Percentiles rank a stretch among this genome's conserved stretches.
These are phyloP conservation scores for Brassica balearica DNA, from an alignment of 441 rosid species.

Conservation along the genomic window DNA sequence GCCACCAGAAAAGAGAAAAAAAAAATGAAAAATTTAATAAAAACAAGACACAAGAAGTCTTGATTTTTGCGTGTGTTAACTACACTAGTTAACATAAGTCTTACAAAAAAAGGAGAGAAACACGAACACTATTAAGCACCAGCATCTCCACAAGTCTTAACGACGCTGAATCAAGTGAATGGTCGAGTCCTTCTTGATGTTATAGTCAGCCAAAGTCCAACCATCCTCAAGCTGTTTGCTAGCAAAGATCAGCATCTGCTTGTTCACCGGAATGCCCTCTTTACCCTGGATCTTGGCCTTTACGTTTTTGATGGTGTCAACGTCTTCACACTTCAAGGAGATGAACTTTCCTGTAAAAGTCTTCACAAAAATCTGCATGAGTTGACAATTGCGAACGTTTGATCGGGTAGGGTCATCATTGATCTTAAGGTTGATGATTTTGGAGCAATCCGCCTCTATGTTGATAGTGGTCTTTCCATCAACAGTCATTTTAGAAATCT, in stretches of 20 bases:
- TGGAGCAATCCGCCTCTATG: slow-evolving; percentile 10
- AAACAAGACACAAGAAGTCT: not conserved
- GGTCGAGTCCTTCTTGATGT: not conserved
- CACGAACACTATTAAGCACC: not conserved
- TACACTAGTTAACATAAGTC: not conserved
- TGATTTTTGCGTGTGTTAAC: not conserved
- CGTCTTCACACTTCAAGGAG: not conserved
- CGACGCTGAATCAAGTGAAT: not conserved
- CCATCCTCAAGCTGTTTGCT: slow-evolving; percentile 14
- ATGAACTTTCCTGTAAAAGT: not conserved
- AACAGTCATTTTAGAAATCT: not conserved
- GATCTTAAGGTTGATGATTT: not conserved
- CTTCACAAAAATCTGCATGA: not conserved
- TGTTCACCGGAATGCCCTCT: not conserved
- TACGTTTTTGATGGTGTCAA: not conserved
- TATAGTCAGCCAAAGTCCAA: slow-evolving; percentile 1
- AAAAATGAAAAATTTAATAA: not conserved
- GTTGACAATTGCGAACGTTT: not conserved
- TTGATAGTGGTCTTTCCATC: slow-evolving; percentile 3
- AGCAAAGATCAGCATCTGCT: not conserved
- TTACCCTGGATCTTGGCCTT: not conserved
- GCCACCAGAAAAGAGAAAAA: too few relatives aligned
- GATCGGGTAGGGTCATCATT: not conserved
- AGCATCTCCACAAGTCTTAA: not conserved
- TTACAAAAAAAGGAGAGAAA: not conserved